A percentile compares a stretch with the other conserved stretches of the same genome.
These are phyloP conservation scores for Dryas integrifolia DNA, from an alignment of 331 rosid species.

Conservation along the genomic window DNA sequence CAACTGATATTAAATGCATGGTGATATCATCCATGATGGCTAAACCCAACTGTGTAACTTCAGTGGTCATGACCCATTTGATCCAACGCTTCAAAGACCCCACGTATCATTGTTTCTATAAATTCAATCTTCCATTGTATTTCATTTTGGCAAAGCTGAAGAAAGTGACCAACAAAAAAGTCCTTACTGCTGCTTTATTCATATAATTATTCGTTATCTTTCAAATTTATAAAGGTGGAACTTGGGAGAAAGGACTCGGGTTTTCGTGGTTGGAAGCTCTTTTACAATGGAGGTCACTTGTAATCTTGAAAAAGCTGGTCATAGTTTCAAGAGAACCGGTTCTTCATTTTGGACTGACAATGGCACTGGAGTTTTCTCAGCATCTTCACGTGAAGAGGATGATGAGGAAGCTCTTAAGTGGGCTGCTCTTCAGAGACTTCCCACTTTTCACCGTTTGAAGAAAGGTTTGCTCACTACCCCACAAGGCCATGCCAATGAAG, in stretches of 20 bases:
- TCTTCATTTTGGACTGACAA: constrained; percentile 18
- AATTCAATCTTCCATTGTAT: neutral
- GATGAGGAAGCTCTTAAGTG: constrained; percentile 77
- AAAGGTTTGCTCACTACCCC: constrained; percentile 47
- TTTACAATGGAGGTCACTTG: constrained; percentile 17
- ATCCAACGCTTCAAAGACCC: too few relatives aligned
- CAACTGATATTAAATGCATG: neutral
- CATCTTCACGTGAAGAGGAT: constrained; percentile 33
- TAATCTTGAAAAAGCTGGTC: constrained; percentile 17
- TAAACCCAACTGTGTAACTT: neutral
- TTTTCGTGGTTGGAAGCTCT: neutral
- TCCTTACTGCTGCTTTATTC: neutral
- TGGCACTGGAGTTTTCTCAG: constrained; percentile 2
- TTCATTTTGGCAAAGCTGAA: neutral
- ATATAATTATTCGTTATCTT: neutral
- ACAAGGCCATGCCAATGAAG: constrained; percentile 32
- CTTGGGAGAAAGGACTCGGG: neutral
- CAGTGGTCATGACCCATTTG: too few relatives aligned
- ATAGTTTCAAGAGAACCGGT: constrained; percentile 11
- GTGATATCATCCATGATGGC: neutral
- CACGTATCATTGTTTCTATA: neutral
- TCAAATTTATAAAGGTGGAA: neutral
- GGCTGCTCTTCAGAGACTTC: constrained; percentile 66
- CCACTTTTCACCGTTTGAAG: constrained; percentile 52
- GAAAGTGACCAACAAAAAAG: neutral